Evolutionary conservation across 148 eudicot species (phyloP).

Genomic region (Cornus kousa): DNA sequence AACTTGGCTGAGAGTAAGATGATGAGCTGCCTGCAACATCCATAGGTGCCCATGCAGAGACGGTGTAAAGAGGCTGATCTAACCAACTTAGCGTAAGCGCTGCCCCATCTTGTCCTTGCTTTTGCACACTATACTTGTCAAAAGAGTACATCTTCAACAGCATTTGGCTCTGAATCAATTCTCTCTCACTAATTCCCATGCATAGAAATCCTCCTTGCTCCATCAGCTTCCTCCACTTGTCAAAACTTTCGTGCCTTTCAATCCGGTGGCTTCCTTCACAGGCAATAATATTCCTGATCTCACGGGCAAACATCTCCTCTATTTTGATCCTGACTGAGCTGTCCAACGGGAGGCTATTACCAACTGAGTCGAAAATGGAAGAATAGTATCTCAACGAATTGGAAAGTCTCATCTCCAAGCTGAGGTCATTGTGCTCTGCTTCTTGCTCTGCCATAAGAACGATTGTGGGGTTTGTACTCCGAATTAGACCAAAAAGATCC

Average conservation of each 20-base stretch:
- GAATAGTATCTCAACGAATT: conserved; percentile 71
- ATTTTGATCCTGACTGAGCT: conserved; percentile 59
- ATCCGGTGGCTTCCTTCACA: conserved; percentile 80
- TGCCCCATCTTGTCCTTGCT: conserved; percentile 29
- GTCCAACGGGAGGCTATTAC: conserved; percentile 52
- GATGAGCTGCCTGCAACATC: conserved; percentile 57
- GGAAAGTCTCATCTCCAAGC: conserved; percentile 58
- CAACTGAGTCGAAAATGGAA: conserved; percentile 69
- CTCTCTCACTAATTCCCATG: conserved; percentile 46
- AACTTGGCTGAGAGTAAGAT: conserved; percentile 49
- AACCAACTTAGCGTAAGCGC: conserved; percentile 67
- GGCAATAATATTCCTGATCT: conserved; percentile 76
- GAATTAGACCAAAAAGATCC: conserved; percentile 74
- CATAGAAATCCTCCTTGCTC: conserved; percentile 68
- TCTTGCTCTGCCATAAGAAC: conserved; percentile 86
- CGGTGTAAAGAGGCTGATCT: conserved; percentile 81
- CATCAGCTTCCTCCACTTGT: conserved; percentile 61
- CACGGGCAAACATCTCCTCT: conserved; percentile 79
- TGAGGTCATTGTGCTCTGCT: conserved; percentile 52
- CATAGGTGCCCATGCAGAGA: conserved; percentile 69
- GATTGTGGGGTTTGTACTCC: conserved; percentile 64
- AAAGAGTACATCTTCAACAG: conserved; percentile 67
- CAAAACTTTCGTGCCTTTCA: conserved; percentile 76
- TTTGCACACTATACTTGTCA: conserved; percentile 47
- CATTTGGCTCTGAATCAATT: conserved; percentile 68